Evolutionary conservation across 129 eudicot genomes (phyloP).

Genomic region (Pseudognaphalium luteoalbum): DNA sequence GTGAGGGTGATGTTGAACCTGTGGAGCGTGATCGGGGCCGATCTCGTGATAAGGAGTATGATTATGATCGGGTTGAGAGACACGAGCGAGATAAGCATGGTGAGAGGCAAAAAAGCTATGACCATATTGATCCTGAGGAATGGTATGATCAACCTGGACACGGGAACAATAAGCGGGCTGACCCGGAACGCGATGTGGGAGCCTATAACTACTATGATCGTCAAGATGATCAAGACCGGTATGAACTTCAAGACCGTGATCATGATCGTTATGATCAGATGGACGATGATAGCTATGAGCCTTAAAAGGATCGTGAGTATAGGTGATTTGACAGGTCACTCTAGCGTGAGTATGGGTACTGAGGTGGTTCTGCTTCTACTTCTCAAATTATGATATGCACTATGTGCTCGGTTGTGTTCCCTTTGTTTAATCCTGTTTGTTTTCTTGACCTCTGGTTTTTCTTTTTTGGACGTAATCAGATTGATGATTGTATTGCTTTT

Average conservation of each 20-base stretch:
- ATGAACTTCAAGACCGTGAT: slow-evolving; percentile 54
- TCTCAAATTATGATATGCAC: not conserved
- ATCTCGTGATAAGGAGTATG: slow-evolving; percentile 44
- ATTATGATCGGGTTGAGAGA: slow-evolving; percentile 45
- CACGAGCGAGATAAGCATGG: slow-evolving; percentile 47
- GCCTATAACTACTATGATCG: slow-evolving; percentile 44
- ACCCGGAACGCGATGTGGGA: slow-evolving; percentile 43
- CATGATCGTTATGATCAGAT: slow-evolving; percentile 68
- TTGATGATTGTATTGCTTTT: slow-evolving; percentile 1
- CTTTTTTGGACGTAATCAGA: not conserved
- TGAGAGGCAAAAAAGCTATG: slow-evolving; percentile 39
- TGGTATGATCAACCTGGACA: slow-evolving; percentile 58
- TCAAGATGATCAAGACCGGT: slow-evolving; percentile 50
- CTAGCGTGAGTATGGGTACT: slow-evolving; percentile 53
- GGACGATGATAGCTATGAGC: slow-evolving; percentile 75
- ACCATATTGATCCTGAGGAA: slow-evolving; percentile 59
- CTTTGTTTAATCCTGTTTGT: not conserved
- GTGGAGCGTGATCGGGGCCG: slow-evolving; percentile 51
- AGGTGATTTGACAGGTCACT: slow-evolving; percentile 55
- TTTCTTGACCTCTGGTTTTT: not conserved
- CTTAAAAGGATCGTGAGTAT: slow-evolving; percentile 55
- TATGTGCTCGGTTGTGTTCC: not conserved
- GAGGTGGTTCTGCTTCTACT: not conserved
- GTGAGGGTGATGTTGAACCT: slow-evolving; percentile 46
- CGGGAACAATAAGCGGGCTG: slow-evolving; percentile 45